phyloP scores from a whole-genome alignment of 306 rosid genomes.

The Vigna nakashimae region DNA sequence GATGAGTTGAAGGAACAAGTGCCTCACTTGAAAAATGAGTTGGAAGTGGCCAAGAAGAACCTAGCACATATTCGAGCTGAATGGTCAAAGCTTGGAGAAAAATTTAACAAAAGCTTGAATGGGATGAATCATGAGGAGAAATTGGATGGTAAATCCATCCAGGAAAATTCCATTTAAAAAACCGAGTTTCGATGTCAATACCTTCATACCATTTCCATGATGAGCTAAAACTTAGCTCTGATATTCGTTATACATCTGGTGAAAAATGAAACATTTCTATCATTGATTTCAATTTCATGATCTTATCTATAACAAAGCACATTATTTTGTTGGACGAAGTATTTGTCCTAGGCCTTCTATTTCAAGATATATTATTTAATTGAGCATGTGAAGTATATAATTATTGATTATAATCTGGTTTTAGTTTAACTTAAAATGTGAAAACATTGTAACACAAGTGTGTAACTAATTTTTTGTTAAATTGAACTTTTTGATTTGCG shows the following conservation, averaged over 20 bases:
- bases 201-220: slow-evolving; percentile 36
- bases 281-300: slow-evolving; percentile 28
- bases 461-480: background rate
- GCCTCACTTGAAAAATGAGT: slow-evolving; percentile 49
- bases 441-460: background rate
- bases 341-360: background rate
- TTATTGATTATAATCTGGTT: background rate
- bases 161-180: slow-evolving; percentile 38
- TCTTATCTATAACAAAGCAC: background rate
- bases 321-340: background rate
- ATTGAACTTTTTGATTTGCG: background rate
- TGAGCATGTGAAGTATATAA: background rate
- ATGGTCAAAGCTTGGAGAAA: slow-evolving; percentile 59
- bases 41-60: slow-evolving; percentile 56
- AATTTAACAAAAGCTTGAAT: slow-evolving; percentile 41
- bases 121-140: slow-evolving; percentile 36
- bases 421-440: background rate
- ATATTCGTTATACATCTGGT: slow-evolving; percentile 31
- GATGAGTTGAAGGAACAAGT: slow-evolving; percentile 58
- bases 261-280: background rate
- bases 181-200: slow-evolving; percentile 28
- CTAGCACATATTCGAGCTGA: slow-evolving; percentile 44
- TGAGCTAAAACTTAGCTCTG: slow-evolving; percentile 33
- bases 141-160: slow-evolving; percentile 36
- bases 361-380: slow-evolving; percentile 12